Conservation (phyloP, 352 stramenopile species). For the Thraustotheca clavata region DNA sequence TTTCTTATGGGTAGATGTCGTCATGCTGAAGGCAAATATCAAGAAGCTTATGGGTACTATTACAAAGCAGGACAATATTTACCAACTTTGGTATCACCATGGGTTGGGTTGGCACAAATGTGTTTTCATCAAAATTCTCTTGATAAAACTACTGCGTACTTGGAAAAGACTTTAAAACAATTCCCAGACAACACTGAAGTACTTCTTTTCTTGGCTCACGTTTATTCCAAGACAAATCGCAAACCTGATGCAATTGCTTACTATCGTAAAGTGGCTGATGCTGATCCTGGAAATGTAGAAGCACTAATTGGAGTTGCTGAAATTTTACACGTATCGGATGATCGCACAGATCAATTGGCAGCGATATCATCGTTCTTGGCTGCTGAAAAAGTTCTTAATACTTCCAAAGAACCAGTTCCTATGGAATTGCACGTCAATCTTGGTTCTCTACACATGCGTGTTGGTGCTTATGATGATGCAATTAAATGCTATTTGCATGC, state of each 20-base stretch:
- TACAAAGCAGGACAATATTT: slow-evolving; percentile 87
- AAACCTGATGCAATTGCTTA: slow-evolving; percentile 71
- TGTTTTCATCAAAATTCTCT: slow-evolving; percentile 84
- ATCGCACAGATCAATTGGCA: slow-evolving; percentile 83
- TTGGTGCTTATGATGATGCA: slow-evolving; percentile 84
- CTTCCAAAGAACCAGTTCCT: slow-evolving; percentile 63
- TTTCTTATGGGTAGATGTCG: slow-evolving; percentile 95
- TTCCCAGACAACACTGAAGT: slow-evolving; percentile 85
- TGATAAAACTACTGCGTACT: slow-evolving; percentile 68
- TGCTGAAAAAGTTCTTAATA: slow-evolving; percentile 81
- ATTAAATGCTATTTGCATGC: slow-evolving; percentile 87
- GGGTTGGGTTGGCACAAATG: slow-evolving; percentile 84
- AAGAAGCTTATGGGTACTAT: slow-evolving; percentile 95
- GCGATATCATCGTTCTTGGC: slow-evolving; percentile 86
- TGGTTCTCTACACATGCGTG: slow-evolving; percentile 71
- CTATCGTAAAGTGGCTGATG: slow-evolving; percentile 72
- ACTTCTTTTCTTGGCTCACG: slow-evolving; percentile 64
- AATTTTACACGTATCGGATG: slow-evolving; percentile 60
- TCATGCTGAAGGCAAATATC: slow-evolving; percentile 91
- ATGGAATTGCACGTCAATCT: slow-evolving; percentile 83
- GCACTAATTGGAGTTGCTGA: slow-evolving; percentile 75
- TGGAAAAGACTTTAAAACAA: slow-evolving; percentile 85
- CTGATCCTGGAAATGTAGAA: slow-evolving; percentile 80
- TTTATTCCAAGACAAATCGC: slow-evolving; percentile 76
- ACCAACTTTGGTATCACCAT: slow-evolving; percentile 79